Base-by-base conservation (phyloP, 2,329 filamentous ascomycete genomes). In the Ophiostoma sp. region DNA sequence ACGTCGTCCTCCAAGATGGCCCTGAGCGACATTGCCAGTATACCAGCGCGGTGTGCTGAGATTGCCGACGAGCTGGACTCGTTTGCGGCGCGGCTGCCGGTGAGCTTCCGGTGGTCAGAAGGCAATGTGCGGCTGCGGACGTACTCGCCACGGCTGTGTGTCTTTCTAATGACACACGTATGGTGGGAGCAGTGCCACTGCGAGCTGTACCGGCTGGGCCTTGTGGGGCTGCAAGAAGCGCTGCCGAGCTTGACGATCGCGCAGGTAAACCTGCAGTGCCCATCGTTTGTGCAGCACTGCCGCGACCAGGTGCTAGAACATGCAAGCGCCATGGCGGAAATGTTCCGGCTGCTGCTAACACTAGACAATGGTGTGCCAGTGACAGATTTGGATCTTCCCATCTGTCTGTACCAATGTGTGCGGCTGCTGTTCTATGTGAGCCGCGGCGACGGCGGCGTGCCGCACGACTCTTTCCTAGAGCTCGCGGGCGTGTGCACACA, bases 131-230 rank as follows among this genome's bases (percentile, higher is more conserved):
- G 83, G 14, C 76, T 86, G 38, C 81, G 84, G 5, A 82, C 83
- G 2, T 86, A 86, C 72, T 86, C 84, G 0, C 82, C 84, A 2
- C 78, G 84, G 3, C 79, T 87, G 5, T 85, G 83, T 70, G 83
- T 84, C 58, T 86, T 84, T 69, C 77, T 86, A 72, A 86, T 85
- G 83, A 86, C 85, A 9, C 84, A 86, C 71, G 78, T 86, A 8
- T 84, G 82, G 83, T 86, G 83, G 83, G 79, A 83, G 41, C 84
- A 86, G 70, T 86, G 84, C 69, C 81, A 86, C 72, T 83, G 83
- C 71, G 84, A 86, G 72, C 76, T 86, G 2, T 86, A 85, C 71
- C 82, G 84, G 1, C 77, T 85, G 6, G 83, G 81, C 2, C 77
- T 86, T 7, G 78, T 78, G 0, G 83, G 83, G 0, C 78, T 86